Evolutionary conservation across 2,329 filamentous ascomycete genomes (phyloP), one percentile per base, ranked within the genome.

Genomic region (Pseudofabraea citricarpa): DNA sequence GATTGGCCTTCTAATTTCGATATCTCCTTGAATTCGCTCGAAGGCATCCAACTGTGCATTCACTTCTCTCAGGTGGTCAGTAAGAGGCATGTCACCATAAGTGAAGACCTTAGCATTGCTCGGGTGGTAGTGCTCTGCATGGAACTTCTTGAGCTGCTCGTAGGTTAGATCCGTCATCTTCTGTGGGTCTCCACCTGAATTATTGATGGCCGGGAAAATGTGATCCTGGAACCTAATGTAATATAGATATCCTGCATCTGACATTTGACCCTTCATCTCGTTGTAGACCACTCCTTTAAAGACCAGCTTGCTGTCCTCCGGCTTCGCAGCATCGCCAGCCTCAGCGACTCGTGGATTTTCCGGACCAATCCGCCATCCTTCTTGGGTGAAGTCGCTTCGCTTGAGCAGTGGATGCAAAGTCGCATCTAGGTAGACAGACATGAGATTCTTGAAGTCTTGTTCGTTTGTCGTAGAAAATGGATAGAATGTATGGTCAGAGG

Each of bases 221-320:
- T 93, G 85, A 56, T 97, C 90, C 61, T 95, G 89, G 66, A 95
- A 98, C 41, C 85, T 79, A 54, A 96, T 95, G 64, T 96, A 97
- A 71, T 88, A 98, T 1, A 97, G 72, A 58, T 98, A 98, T 53
- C 89, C 89, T 6, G 91, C 90, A 64, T 98, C 93, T 2, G 93
- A 97, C 83, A 97, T 95, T 61, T 96, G 90, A 0, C 93, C 93
- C 69, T 98, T 98, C 93, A 98, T 98, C 70, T 98, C 93, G 59
- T 98, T 98, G 70, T 97, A 97, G 1, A 97, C 91, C 1, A 97
- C 93, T 20, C 91, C 91, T 69, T 97, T 97, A 74, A 97, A 97
- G 1, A 95, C 87, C 31, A 95, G 69, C 50, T 80, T 81, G 62
- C 81, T 79, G 59, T 81, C 77, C 44, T 81, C 51, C 64, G 57